Base-by-base conservation (phyloP, 169 alveolate species). In the Plasmodium gonderi region DNA sequence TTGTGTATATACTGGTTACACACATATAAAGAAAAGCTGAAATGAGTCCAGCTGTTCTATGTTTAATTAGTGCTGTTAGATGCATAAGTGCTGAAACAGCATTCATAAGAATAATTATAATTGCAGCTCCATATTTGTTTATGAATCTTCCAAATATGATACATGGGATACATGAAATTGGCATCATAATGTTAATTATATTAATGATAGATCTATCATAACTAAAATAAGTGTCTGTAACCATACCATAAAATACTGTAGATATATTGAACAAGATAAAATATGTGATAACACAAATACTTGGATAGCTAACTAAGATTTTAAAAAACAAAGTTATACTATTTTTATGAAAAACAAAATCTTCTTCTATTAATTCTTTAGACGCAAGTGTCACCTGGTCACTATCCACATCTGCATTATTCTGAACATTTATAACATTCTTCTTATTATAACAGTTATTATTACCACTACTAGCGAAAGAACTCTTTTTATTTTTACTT, bases 1-100 rank as follows among this genome's bases (percentile, higher is more conserved):
- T 80, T 8, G 96, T 92, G 83, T 91, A 91, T 38, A 95, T 76
- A 79, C 96, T 93, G 77, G 94, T 91, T 26, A 87, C 94, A 74
- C 95, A 80, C 90, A 80, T 75, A 82, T 93, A 92, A 0, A 91
- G 78, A 42, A 92, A 40, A 9, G 91, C 96, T 0, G 97, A 95
- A 12, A 79, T 36, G 0, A 79, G 72, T 36, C 95, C 95, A 0
- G 91, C 49, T 6, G 68, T 67, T 65, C 65, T 90, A 44, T 79
- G 81, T 29, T 79, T 76, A 38, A 79, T 85, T 72, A 91, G 40
- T 33, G 94, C 90, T 44, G 92, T 77, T 31, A 91, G 69, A 69
- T 95, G 95, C 93, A 89, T 87, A 38, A 95, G 68, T 7, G 94
- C 90, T 7, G 96, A 95, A 11, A 75, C 47, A 8, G 95, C 80